Conservation (phyloP, 257 asterid genomes). For the Anisodus tanguticus region DNA sequence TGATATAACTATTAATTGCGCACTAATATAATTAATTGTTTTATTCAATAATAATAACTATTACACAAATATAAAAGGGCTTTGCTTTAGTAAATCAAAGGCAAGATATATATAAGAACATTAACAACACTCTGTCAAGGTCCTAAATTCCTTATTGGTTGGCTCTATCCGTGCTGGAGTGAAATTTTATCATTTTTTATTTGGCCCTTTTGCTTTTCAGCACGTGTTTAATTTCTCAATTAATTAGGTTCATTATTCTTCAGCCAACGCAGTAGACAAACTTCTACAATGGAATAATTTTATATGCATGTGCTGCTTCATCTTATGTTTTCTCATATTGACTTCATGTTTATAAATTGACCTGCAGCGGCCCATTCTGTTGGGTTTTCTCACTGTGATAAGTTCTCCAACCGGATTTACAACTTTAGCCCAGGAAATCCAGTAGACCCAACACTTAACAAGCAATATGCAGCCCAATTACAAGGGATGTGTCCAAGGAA, state of each 20-base stretch:
- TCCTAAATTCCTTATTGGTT: neutral
- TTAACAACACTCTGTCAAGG: neutral
- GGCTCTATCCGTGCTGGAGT: constrained; percentile 4
- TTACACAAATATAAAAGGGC: no score
- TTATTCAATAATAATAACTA: neutral
- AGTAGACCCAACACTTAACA: constrained; percentile 77
- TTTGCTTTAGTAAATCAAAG: neutral
- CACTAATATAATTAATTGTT: neutral
- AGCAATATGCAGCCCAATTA: constrained; percentile 56
- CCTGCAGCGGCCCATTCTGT: constrained; percentile 72
- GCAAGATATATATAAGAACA: neutral
- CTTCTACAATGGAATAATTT: neutral
- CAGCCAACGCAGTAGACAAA: constrained; percentile 11
- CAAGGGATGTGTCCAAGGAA: constrained; percentile 61
- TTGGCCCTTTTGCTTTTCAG: neutral
- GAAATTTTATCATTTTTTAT: neutral
- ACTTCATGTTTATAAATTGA: neutral
- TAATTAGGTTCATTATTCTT: neutral
- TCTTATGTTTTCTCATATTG: neutral
- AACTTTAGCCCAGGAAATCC: constrained; percentile 54
- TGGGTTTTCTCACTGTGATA: constrained; percentile 86
- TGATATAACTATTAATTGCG: neutral
- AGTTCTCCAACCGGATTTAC: constrained; percentile 69
- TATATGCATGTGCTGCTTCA: neutral
- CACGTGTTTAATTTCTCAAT: neutral